Percentiles rank a stretch among this genome's conserved stretches.
Evolutionary conservation across 345 rosid species (phyloP).

Genomic region (Eucalyptus tenuipes): DNA sequence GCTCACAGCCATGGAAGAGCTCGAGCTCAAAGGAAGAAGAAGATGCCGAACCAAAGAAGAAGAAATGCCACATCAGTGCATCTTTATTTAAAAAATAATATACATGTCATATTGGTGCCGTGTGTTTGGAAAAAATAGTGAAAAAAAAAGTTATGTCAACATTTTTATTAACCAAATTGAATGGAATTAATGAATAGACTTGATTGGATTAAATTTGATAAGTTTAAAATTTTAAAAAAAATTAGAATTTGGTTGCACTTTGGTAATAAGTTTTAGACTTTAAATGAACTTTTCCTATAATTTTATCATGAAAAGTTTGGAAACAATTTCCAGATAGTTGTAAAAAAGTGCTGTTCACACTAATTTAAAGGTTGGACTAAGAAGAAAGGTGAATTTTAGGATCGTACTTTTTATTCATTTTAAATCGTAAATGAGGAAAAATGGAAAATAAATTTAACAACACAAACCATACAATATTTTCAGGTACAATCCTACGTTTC

Average conservation of each 20-base stretch:
- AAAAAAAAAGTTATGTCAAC: background rate
- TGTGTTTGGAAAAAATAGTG: background rate
- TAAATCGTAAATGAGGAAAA: background rate
- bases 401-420: background rate
- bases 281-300: background rate
- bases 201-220: background rate
- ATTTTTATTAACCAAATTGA: background rate
- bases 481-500: background rate
- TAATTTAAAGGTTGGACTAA: background rate
- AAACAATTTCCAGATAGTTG: background rate
- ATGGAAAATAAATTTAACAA: background rate
- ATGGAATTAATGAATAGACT: background rate
- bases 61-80: background rate
- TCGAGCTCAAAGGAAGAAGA: background rate
- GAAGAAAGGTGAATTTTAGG: background rate
- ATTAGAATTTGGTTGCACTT: background rate
- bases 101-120: background rate
- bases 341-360: background rate
- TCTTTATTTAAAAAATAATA: background rate
- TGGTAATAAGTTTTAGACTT: background rate
- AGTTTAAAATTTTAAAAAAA: background rate
- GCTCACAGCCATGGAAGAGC: background rate
- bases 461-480: background rate
- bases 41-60: background rate
- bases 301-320: background rate